Percentiles rank a stretch among this genome's conserved stretches.
Evolutionary conservation across 2,329 filamentous ascomycete genomes (phyloP).

Genomic region (Sarocladiaceae sp.): DNA sequence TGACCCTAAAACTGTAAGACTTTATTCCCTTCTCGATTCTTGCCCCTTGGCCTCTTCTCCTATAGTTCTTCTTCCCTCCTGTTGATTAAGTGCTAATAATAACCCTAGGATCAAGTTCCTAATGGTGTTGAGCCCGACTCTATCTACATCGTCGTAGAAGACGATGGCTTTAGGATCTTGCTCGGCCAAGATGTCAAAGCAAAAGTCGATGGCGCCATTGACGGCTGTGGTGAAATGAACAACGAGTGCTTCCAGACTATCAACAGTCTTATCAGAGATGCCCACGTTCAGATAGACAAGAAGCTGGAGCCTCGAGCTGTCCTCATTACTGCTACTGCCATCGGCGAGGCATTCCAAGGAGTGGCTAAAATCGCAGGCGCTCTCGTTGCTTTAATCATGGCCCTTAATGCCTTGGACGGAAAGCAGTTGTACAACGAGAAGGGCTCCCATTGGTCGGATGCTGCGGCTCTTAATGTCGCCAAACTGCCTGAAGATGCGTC

Average conservation of each 20-base stretch:
- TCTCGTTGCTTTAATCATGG: background rate
- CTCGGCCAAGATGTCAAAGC: background rate
- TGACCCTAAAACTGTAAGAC: background rate
- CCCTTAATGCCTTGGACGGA: background rate
- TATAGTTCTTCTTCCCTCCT: background rate
- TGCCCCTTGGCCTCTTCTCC: background rate
- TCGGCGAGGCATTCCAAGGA: background rate
- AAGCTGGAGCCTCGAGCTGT: background rate
- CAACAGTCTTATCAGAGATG: background rate
- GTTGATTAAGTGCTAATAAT: background rate
- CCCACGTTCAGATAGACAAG: background rate
- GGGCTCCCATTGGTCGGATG: background rate
- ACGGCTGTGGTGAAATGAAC: background rate
- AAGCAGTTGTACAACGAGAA: background rate
- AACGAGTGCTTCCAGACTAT: background rate
- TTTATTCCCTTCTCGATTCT: no score
- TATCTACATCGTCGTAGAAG: background rate
- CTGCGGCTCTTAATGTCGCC: background rate
- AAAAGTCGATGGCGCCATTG: background rate
- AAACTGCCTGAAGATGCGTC: background rate
- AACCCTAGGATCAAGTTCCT: background rate
- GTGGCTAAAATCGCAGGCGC: background rate
- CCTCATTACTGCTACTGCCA: background rate
- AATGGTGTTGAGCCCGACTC: background rate
- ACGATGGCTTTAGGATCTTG: background rate